phyloP scores from a whole-genome alignment of 1,139 yeast species.

The Yamadazyma triangularis region DNA sequence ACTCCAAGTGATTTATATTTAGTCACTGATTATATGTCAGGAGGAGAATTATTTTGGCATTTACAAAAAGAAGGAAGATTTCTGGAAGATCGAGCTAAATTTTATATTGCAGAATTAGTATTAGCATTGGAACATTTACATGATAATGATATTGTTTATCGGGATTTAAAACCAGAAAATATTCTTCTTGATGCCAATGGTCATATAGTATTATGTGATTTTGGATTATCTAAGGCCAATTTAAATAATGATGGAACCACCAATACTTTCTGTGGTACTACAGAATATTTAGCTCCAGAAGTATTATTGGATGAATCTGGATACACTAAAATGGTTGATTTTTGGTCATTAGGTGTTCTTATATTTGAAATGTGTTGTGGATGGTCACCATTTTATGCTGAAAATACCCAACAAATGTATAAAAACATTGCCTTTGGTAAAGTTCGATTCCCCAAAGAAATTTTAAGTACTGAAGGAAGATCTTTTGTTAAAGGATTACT shows the following conservation, averaged over 20 bases:
- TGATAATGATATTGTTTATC: conserved; percentile 87
- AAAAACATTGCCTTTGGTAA: conserved; percentile 97
- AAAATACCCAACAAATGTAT: conserved; percentile 96
- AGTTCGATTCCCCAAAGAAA: conserved; percentile 94
- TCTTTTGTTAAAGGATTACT: conserved; percentile 90
- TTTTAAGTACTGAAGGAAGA: conserved; percentile 85
- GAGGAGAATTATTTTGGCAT: conserved; percentile 95
- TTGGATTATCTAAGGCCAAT: conserved; percentile 93
- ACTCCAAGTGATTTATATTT: conserved; percentile 87
- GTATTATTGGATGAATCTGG: conserved; percentile 78
- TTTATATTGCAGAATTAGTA: conserved; percentile 89
- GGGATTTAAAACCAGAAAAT: conserved; percentile 94
- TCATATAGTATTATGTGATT: conserved; percentile 93
- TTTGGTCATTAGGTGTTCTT: conserved; percentile 79
- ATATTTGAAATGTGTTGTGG: conserved; percentile 95
- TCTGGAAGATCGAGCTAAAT: conserved; percentile 82
- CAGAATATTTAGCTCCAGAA: conserved; percentile 85
- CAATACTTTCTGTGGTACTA: conserved; percentile 96
- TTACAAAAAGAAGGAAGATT: conserved; percentile 88
- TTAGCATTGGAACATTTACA: conserved; percentile 92
- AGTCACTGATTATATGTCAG: conserved; percentile 97
- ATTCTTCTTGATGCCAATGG: conserved; percentile 93
- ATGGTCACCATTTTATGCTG: conserved; percentile 99
- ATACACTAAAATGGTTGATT: conserved; percentile 82
- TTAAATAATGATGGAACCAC: conserved; percentile 85